Conservation (phyloP, 1,284 basidiomycete genomes). For the Filobasidium uniguttulatum region DNA sequence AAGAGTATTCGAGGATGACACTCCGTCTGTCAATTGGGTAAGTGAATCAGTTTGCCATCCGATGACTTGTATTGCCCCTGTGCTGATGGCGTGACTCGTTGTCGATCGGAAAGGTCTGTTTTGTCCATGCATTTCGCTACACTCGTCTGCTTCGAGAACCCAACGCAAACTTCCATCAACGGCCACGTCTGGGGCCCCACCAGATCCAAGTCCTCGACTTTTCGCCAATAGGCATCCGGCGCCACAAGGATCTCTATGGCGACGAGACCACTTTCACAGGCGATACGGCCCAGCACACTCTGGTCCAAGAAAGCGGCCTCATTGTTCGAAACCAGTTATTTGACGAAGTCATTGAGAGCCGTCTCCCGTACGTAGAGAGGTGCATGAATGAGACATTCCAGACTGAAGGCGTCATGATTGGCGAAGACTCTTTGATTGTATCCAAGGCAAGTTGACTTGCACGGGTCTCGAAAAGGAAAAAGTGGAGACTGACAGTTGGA, state of each 20-base stretch:
- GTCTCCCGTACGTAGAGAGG: neutral
- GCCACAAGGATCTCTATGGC: no score
- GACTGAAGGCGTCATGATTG: constrained; percentile 1
- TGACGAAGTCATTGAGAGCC: neutral
- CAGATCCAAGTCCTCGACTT: neutral
- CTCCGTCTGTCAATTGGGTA: neutral
- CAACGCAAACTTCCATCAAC: neutral
- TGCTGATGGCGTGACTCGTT: neutral
- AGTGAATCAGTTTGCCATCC: no score
- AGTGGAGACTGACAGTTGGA: neutral
- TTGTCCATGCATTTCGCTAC: neutral
- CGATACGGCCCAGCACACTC: neutral
- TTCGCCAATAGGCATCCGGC: neutral
- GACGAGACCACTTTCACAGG: neutral
- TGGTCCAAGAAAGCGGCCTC: neutral
- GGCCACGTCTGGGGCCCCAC: neutral
- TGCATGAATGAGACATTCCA: neutral
- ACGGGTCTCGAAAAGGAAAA: no score
- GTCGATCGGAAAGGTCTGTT: neutral
- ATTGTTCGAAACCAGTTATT: neutral
- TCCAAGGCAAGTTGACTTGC: neutral
- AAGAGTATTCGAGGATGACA: neutral
- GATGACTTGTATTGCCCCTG: no score
- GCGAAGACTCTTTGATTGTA: neutral
- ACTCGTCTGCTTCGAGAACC: neutral